Conservation (phyloP, 2,329 filamentous ascomycete species). For the Diaporthe sp. region DNA sequence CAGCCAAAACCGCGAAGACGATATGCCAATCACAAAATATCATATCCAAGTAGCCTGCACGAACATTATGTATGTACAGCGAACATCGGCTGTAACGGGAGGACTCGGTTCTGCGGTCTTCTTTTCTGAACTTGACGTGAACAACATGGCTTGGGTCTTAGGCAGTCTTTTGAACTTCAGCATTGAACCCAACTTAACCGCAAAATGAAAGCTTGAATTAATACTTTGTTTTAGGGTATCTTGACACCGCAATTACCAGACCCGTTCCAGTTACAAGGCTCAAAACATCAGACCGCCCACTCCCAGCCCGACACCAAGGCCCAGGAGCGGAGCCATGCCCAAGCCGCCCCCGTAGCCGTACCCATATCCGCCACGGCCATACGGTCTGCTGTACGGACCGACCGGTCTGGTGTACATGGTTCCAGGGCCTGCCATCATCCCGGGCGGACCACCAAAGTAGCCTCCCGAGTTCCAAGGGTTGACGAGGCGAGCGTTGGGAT, state of each 20-base stretch:
- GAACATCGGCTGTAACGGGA: neutral
- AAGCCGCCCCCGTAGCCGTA: conserved; percentile 35
- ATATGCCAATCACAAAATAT: neutral
- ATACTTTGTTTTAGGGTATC: conserved; percentile 5
- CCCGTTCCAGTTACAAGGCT: neutral
- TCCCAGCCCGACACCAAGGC: conserved; percentile 24
- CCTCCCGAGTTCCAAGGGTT: conserved; percentile 22
- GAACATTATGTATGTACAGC: neutral
- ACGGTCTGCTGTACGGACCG: conserved; percentile 29
- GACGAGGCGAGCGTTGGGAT: neutral
- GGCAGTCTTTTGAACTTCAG: neutral
- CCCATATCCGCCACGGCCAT: conserved; percentile 7
- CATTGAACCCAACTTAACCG: neutral
- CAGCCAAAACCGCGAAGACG: neutral
- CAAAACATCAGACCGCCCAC: conserved; percentile 11
- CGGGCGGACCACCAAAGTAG: conserved; percentile 20
- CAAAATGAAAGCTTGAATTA: neutral
- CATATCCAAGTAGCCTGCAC: neutral
- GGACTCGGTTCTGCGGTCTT: neutral
- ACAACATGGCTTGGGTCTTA: neutral
- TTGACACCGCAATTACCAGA: neutral
- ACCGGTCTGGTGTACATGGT: conserved; percentile 19
- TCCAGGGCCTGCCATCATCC: conserved; percentile 5
- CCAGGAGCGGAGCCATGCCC: conserved; percentile 28
- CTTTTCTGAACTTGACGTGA: neutral